These are phyloP conservation scores for Apophysomyces ossiformis DNA, from an alignment of 371 early-diverging fungal genomes.

Conservation along the genomic window DNA sequence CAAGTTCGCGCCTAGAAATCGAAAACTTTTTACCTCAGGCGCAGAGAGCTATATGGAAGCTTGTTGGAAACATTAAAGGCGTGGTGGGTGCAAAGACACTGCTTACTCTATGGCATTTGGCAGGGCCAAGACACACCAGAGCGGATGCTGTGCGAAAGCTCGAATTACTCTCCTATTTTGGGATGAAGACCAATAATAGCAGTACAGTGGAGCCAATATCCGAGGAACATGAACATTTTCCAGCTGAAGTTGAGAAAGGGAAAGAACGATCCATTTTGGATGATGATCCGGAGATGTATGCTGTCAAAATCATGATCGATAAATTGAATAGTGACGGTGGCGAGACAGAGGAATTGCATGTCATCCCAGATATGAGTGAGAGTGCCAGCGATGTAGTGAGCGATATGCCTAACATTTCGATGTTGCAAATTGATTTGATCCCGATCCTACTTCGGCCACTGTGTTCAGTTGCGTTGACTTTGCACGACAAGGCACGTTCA, in stretches of 20 bases:
- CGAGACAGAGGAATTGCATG: not conserved
- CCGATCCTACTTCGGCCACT: constrained; percentile 65
- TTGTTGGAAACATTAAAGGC: constrained; percentile 68
- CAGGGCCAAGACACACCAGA: constrained; percentile 25
- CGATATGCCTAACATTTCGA: constrained; percentile 24
- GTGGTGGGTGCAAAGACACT: constrained; percentile 61
- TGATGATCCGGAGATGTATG: constrained; percentile 18
- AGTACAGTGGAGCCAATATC: not conserved
- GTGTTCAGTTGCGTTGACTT: constrained; percentile 62
- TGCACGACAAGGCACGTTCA: constrained; percentile 60
- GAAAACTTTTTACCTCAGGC: constrained; percentile 61
- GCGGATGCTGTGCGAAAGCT: constrained; percentile 5
- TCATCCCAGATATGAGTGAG: not conserved
- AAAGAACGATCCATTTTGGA: constrained; percentile 16
- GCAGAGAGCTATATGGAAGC: constrained; percentile 62
- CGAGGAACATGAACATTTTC: constrained; percentile 20
- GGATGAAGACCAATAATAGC: not conserved
- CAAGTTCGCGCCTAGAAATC: constrained; percentile 61
- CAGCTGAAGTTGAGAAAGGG: constrained; percentile 16
- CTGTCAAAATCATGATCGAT: constrained; percentile 25
- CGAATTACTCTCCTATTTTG: constrained; percentile 17
- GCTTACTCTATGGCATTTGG: constrained; percentile 57
- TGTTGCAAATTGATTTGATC: constrained; percentile 54
- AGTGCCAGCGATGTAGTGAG: constrained; percentile 3
- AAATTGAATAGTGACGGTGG: constrained; percentile 20